Conservation (phyloP, 345 rosid species). For the Boechera stricta region DNA sequence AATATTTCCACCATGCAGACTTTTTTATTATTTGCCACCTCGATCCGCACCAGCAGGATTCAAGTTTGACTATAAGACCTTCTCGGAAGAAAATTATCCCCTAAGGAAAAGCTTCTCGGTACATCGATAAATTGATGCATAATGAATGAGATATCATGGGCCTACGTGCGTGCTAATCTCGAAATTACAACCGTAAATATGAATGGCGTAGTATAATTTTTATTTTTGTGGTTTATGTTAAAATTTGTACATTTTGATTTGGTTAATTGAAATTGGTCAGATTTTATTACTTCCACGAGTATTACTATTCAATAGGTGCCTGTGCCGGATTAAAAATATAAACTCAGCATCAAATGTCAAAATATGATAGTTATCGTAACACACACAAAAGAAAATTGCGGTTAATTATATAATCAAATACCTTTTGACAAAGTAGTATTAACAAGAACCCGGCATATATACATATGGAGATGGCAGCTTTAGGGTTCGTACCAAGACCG, state of each 20-base stretch:
- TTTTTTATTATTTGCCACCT: not conserved
- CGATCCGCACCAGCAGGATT: not conserved
- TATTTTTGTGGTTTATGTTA: no score
- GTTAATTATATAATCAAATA: not conserved
- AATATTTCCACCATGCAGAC: not conserved
- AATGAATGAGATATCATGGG: not conserved
- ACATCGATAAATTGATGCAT: not conserved
- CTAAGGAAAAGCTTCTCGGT: not conserved
- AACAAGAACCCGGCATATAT: conserved; percentile 1
- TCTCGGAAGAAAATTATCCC: not conserved
- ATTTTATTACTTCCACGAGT: not conserved
- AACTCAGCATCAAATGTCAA: not conserved
- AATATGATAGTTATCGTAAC: not conserved
- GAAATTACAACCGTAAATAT: no score
- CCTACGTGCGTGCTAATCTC: not conserved
- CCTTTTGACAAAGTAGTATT: not conserved
- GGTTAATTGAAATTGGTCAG: no score
- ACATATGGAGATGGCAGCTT: conserved; percentile 19
- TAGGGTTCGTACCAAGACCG: conserved; percentile 3
- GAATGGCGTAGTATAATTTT: no score
- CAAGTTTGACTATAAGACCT: not conserved
- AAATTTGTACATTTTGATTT: no score
- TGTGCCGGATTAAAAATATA: not conserved
- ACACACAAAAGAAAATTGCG: not conserved
- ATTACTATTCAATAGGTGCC: not conserved